Evolutionary conservation across 306 rosid species (phyloP).

Genomic region (Hippophae gyantsensis): DNA sequence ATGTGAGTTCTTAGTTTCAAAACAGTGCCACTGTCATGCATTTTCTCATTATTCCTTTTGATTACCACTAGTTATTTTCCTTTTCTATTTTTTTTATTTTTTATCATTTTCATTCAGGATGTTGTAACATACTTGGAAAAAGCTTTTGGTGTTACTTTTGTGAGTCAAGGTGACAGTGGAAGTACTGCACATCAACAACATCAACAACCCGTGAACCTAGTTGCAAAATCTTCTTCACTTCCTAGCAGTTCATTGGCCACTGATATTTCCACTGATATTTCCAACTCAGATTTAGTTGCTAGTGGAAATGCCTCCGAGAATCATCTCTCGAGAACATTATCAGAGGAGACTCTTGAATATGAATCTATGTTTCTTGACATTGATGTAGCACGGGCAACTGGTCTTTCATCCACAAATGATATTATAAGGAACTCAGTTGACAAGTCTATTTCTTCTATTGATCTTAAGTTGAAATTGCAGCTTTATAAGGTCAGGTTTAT

Average conservation of each 20-base stretch:
- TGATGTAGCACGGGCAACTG: slow-evolving; percentile 48
- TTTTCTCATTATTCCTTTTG: neutral
- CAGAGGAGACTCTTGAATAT: slow-evolving; percentile 75
- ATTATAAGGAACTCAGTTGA: slow-evolving; percentile 53
- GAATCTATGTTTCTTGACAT: slow-evolving; percentile 62
- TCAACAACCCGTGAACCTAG: slow-evolving; percentile 52
- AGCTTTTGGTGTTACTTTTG: slow-evolving; percentile 63
- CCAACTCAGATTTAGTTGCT: slow-evolving; percentile 59
- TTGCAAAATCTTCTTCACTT: slow-evolving; percentile 53
- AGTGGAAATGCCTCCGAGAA: slow-evolving; percentile 55
- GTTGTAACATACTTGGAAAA: slow-evolving; percentile 76
- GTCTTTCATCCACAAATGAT: slow-evolving; percentile 49
- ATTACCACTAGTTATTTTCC: slow-evolving; percentile 11
- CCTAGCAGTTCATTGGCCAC: slow-evolving; percentile 40
- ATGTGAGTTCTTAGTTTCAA: neutral
- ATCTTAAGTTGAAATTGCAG: slow-evolving; percentile 83
- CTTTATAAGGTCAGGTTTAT: slow-evolving; percentile 89
- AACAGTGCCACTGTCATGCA: no score
- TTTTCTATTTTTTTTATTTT: slow-evolving; percentile 18
- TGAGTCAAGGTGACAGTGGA: slow-evolving; percentile 61
- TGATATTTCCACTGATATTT: slow-evolving; percentile 48
- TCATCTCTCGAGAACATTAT: slow-evolving; percentile 50
- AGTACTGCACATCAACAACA: slow-evolving; percentile 42
- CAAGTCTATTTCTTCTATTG: slow-evolving; percentile 56
- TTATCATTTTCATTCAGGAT: slow-evolving; percentile 47